phyloP scores from a whole-genome alignment of 2,329 filamentous ascomycete genomes.

The Arthrinium phaeospermum region DNA sequence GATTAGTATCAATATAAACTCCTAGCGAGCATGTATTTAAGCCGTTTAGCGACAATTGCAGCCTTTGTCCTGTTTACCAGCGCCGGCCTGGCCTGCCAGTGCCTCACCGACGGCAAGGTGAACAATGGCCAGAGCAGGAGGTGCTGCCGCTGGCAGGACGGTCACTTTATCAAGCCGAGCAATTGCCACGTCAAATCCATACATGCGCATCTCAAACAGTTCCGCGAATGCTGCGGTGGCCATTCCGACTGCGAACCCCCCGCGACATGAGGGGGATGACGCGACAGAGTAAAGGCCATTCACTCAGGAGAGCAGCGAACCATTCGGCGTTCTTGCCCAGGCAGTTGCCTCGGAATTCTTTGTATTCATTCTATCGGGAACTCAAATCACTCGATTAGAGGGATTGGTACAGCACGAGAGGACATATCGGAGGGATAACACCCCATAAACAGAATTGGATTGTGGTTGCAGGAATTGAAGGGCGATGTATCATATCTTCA shows the following conservation, averaged over 20 bases:
- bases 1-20: rapidly evolving
- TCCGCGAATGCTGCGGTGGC: not conserved
- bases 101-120: not conserved
- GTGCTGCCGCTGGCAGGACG: not conserved
- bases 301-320: not conserved
- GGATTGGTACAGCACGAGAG: no score
- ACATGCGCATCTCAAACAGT: not conserved
- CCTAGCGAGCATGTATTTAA: not conserved
- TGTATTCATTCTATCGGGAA: no score
- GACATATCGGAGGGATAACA: no score
- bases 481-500: no score
- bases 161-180: not conserved
- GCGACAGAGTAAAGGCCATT: no score
- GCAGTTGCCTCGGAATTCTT: no score
- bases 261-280: no score
- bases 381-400: no score
- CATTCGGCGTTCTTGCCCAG: no score
- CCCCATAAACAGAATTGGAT: no score
- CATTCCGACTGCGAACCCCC: not conserved
- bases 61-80: not conserved
- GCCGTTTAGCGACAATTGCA: no score
- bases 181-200: not conserved
- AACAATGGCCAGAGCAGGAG: not conserved
- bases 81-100: not conserved
- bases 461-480: no score